Evolutionary conservation across 2,329 filamentous ascomycete species (phyloP).

Genomic region (Colletotrichum limetticola): DNA sequence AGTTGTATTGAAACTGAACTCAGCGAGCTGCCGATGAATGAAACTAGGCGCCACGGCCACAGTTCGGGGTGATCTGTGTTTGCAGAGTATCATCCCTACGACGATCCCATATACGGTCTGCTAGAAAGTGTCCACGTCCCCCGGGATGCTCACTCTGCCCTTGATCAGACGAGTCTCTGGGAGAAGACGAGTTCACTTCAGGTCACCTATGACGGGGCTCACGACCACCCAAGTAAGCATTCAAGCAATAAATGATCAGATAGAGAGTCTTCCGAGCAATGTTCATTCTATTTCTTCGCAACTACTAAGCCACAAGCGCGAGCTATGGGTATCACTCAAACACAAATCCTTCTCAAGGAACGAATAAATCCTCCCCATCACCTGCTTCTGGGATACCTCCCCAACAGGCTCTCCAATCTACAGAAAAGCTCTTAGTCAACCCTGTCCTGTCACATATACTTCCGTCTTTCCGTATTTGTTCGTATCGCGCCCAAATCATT

Average conservation of each 20-base stretch:
- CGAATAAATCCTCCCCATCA: not conserved
- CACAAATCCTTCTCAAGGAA: not conserved
- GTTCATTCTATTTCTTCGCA: not conserved
- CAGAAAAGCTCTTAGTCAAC: not conserved
- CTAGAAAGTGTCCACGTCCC: too few species aligned
- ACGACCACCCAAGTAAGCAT: not conserved
- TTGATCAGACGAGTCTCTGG: not conserved
- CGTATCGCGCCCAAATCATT: not conserved
- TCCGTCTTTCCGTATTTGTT: not conserved
- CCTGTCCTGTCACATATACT: not conserved
- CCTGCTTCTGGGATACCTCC: constrained; percentile 2
- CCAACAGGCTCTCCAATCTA: constrained; percentile 20
- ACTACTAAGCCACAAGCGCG: not conserved
- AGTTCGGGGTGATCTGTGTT: not conserved
- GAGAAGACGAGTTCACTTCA: not conserved
- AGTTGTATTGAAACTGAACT: not conserved
- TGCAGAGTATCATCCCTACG: too few species aligned
- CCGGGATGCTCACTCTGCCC: too few species aligned
- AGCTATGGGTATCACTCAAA: not conserved
- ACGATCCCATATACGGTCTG: too few species aligned
- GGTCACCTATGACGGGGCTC: not conserved
- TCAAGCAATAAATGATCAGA: too few species aligned
- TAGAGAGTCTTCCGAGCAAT: not conserved
- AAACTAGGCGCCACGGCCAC: not conserved
- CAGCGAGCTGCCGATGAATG: not conserved